These are phyloP conservation scores for Claviceps cyperi DNA, from an alignment of 2,329 filamentous ascomycete species.

Conservation along the genomic window DNA sequence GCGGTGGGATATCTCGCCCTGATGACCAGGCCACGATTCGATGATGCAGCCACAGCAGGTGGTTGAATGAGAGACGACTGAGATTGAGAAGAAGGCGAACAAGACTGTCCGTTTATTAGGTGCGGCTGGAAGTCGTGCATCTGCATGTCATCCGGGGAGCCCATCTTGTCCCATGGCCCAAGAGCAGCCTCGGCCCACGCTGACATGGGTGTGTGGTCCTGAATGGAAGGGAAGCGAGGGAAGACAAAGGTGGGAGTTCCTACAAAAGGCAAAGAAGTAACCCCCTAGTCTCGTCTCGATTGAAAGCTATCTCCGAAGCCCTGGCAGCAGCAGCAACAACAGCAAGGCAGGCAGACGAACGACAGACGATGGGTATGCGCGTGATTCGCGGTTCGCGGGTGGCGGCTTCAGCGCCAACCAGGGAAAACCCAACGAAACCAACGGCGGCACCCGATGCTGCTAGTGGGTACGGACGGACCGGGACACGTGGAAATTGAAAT, in stretches of 20 bases:
- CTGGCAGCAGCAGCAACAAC: too few relatives aligned
- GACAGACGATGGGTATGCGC: too few relatives aligned
- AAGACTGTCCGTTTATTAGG: conserved; percentile 1
- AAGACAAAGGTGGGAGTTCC: background rate
- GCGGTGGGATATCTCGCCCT: conserved; percentile 22
- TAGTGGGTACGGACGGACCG: too few relatives aligned
- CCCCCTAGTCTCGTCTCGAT: too few relatives aligned
- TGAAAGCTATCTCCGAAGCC: too few relatives aligned
- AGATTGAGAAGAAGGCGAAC: conserved; percentile 5
- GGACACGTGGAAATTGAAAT: too few relatives aligned
- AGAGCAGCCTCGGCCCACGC: background rate
- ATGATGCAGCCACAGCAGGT: background rate
- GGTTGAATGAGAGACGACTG: conserved; percentile 4
- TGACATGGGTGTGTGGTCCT: background rate
- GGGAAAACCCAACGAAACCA: too few relatives aligned
- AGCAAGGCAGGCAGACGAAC: too few relatives aligned
- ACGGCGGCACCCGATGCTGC: too few relatives aligned
- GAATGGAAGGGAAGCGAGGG: background rate
- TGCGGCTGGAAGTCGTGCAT: conserved; percentile 7
- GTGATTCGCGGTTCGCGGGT: too few relatives aligned
- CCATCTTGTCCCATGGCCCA: background rate
- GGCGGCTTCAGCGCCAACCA: too few relatives aligned
- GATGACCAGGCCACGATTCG: conserved; percentile 4
- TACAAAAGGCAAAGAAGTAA: too few relatives aligned
- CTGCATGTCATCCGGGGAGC: conserved; percentile 20